Evolutionary conservation across 2,329 filamentous ascomycete genomes (phyloP), one percentile per base, ranked within the genome.

Genomic region (Diaporthe sp.): DNA sequence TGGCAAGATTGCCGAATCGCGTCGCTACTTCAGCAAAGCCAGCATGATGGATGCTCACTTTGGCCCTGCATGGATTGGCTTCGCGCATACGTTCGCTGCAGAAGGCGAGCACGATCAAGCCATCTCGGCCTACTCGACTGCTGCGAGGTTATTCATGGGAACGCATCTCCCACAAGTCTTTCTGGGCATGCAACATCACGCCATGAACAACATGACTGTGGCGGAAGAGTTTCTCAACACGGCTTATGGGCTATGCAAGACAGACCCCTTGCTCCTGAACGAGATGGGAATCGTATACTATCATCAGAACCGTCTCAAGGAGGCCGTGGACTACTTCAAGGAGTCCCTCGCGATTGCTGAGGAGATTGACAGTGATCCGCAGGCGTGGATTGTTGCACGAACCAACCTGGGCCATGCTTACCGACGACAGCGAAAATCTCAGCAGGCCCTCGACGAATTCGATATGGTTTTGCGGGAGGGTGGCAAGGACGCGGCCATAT

Each of bases 51-150:
- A 99, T 81, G 94, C 96, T 9, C 96, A 98, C 85, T 99, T 98
- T 80, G 96, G 96, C 0, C 95, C 97, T 1, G 97, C 97, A 4
- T 99, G 97, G 97, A 98, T 99, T 77, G 97, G 97, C 1, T 99
- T 99, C 81, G 97, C 97, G 1, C 97, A 99, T 83, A 99, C 97
- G 0, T 99, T 99, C 82, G 97, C 97, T 1, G 96, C 95, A 15
- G 97, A 99, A 83, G 97, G 97, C 70, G 97, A 99, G 83, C 96
- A 98, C 83, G 97, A 99, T 82, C 97, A 99, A 85, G 97, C 97
- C 64, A 98, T 99, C 77, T 97, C 96, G 12, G 97, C 97, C 0
- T 99, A 99, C 85, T 97, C 95, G 40, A 99, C 97, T 0, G 97
- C 97, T 0, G 96, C 96, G 2, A 90, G 97, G 52, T 86, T 99